Percentiles rank a stretch among this genome's conserved stretches.
Evolutionary conservation across 305 asterid species (phyloP).

Genomic region (Fraxinus floribunda): DNA sequence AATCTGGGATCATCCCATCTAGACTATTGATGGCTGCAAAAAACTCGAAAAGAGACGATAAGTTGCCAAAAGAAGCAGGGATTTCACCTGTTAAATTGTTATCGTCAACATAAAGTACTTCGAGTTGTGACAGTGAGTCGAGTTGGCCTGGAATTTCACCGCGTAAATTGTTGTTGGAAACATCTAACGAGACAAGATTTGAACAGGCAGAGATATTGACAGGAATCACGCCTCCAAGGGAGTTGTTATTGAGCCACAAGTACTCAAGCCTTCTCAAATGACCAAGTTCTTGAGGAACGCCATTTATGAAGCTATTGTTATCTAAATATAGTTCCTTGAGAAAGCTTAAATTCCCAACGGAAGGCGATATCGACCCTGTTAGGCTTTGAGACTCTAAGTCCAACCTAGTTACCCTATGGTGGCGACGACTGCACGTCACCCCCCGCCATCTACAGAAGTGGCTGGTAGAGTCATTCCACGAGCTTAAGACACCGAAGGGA

Average conservation of each 20-base stretch:
- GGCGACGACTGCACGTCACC: constrained; percentile 18
- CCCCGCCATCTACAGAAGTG: constrained; percentile 31
- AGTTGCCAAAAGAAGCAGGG: constrained; percentile 30
- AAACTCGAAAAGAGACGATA: constrained; percentile 22
- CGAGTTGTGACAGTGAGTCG: constrained; percentile 22
- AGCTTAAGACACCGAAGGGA: constrained; percentile 16
- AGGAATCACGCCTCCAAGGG: constrained; percentile 24
- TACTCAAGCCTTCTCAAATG: constrained; percentile 13
- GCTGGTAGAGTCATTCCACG: constrained; percentile 23
- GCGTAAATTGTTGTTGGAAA: constrained; percentile 20
- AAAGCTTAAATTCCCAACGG: constrained; percentile 29
- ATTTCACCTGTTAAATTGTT: constrained; percentile 29
- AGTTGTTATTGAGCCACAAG: constrained; percentile 18
- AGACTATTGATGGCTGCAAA: constrained; percentile 20
- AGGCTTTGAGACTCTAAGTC: constrained; percentile 14
- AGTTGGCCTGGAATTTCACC: constrained; percentile 16
- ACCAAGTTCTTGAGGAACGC: constrained; percentile 25
- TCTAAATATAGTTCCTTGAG: constrained; percentile 19
- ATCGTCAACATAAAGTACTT: not conserved
- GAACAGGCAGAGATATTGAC: constrained; percentile 23
- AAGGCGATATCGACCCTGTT: constrained; percentile 19
- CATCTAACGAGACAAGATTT: constrained; percentile 13
- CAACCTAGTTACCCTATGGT: constrained; percentile 14
- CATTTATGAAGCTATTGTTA: constrained; percentile 20
- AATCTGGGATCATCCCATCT: constrained; percentile 19